A percentile compares a stretch with the other conserved stretches of the same genome.
Evolutionary conservation across 176 grass and related monocot species (phyloP).

Genomic region (Luzula sylvatica): DNA sequence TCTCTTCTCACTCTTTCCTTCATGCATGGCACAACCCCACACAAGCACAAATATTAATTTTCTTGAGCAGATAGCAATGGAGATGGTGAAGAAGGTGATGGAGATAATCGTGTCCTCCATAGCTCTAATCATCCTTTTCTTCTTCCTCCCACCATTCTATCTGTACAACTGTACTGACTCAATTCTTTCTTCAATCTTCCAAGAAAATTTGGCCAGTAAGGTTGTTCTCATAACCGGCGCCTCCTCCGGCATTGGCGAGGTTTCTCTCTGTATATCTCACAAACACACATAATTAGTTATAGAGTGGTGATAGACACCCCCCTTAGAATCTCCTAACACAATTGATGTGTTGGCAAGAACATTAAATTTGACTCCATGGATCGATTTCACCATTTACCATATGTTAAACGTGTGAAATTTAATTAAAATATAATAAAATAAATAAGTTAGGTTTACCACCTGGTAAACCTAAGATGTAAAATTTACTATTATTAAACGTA

Average conservation of each 20-base stretch:
- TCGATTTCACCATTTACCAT: no score
- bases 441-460: no score
- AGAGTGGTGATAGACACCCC: no score
- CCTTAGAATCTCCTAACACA: no score
- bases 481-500: no score
- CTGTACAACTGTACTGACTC: slow-evolving; percentile 46
- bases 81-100: slow-evolving; percentile 1
- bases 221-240: slow-evolving; percentile 82
- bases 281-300: not conserved
- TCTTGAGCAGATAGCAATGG: not conserved
- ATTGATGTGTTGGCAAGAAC: no score
- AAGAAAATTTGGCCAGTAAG: slow-evolving; percentile 55
- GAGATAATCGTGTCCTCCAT: slow-evolving; percentile 33
- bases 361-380: no score
- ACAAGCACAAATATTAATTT: no score
- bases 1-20: rapidly evolving
- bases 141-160: slow-evolving; percentile 57
- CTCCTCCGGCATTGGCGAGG: slow-evolving; percentile 82
- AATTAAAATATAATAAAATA: no score
- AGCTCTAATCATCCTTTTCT: slow-evolving; percentile 32
- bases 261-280: not conserved
- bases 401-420: no score
- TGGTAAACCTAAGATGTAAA: no score
- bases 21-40: rapidly evolving
- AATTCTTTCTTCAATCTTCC: slow-evolving; percentile 55